These are phyloP conservation scores for Citrus cavaleriei DNA, from an alignment of 345 rosid species.

Conservation along the genomic window DNA sequence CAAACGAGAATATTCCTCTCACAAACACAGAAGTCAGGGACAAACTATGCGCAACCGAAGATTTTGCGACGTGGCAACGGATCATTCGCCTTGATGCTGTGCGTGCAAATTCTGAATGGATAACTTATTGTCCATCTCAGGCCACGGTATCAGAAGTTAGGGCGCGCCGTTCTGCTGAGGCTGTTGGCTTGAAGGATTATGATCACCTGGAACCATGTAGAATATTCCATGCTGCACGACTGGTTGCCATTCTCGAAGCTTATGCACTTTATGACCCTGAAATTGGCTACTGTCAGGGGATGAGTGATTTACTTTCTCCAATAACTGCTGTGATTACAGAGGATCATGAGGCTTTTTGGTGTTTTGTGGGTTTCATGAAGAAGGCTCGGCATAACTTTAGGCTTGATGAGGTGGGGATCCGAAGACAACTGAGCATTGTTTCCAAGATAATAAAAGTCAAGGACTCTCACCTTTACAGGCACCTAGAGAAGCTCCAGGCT, in stretches of 20 bases:
- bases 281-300: conserved; percentile 98
- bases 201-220: conserved; percentile 70
- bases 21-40: conserved; percentile 30
- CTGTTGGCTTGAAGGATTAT: conserved; percentile 77
- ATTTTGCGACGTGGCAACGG: conserved; percentile 84
- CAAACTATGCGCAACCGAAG: conserved; percentile 40
- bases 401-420: conserved; percentile 88
- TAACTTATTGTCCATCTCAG: conserved; percentile 50
- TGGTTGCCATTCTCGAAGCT: conserved; percentile 94
- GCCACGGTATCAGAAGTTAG: conserved; percentile 53
- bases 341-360: conserved; percentile 96
- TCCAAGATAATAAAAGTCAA: conserved; percentile 84
- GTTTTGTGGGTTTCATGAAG: conserved; percentile 92
- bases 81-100: conserved; percentile 97
- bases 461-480: conserved; percentile 85
- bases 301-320: conserved; percentile 97
- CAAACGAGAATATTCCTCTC: conserved; percentile 32
- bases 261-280: conserved; percentile 86
- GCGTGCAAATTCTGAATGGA: conserved; percentile 92
- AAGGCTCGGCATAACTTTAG: conserved; percentile 95
- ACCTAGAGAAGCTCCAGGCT: conserved; percentile 83
- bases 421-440: conserved; percentile 76
- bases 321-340: conserved; percentile 68
- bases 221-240: conserved; percentile 88
- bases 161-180: conserved; percentile 66